A percentile compares a stretch with the other conserved stretches of the same genome.
Conservation (phyloP, 306 rosid genomes). For the Boehmeria nivea region DNA sequence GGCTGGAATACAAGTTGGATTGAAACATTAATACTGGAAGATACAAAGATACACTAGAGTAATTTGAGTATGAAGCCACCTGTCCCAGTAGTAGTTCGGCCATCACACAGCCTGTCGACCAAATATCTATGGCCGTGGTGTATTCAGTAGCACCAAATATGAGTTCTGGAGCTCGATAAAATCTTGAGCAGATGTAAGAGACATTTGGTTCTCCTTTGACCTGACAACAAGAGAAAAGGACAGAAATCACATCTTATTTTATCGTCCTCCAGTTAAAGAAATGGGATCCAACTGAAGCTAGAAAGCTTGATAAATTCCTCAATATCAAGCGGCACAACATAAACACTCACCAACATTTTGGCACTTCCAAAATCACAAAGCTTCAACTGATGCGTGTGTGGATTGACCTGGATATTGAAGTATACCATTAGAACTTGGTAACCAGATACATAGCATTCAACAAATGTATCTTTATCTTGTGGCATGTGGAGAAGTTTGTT, state of each 20-base stretch:
- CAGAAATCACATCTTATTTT: constrained; percentile 3
- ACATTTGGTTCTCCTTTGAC: constrained; percentile 99
- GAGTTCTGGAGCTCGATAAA: constrained; percentile 97
- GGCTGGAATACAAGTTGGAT: constrained; percentile 60
- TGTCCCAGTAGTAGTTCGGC: constrained; percentile 97
- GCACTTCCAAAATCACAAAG: constrained; percentile 99
- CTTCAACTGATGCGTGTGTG: constrained; percentile 96
- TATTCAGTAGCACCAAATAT: constrained; percentile 98
- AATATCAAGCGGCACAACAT: constrained; percentile 13
- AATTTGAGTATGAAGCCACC: constrained; percentile 43
- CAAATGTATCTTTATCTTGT: neutral
- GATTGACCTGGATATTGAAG: constrained; percentile 75
- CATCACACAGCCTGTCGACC: constrained; percentile 99
- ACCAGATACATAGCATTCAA: neutral
- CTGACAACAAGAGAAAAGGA: constrained; percentile 48
- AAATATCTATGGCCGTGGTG: constrained; percentile 94
- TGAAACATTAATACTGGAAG: constrained; percentile 8
- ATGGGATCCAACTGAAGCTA: neutral
- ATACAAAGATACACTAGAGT: neutral
- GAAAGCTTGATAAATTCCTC: constrained; percentile 13
- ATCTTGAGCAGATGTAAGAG: constrained; percentile 98
- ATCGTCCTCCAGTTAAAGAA: neutral
- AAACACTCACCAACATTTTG: constrained; percentile 77
- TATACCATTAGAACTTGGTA: constrained; percentile 24
- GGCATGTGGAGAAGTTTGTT: no score